These are phyloP conservation scores for Rhexocercosporidium sp. DNA, from an alignment of 2,329 filamentous ascomycete genomes.

Conservation along the genomic window DNA sequence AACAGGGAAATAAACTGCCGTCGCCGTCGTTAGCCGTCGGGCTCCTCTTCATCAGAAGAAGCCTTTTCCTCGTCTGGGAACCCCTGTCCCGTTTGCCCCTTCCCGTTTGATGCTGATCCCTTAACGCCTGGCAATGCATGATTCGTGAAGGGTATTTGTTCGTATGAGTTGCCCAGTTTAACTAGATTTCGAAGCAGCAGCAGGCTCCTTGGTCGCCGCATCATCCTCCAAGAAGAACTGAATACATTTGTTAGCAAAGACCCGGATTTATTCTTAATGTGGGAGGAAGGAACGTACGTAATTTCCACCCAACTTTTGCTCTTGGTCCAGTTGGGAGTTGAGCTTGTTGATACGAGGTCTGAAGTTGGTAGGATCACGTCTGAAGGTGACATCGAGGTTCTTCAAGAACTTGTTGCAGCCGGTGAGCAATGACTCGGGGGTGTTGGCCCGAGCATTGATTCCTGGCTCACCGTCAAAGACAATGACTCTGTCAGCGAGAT, in stretches of 20 bases:
- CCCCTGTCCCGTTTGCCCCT: constrained; percentile 38
- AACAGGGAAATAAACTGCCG: constrained; percentile 68
- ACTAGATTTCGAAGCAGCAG: constrained; percentile 41
- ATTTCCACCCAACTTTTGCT: constrained; percentile 93
- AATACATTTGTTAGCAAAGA: constrained; percentile 25
- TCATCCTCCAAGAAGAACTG: constrained; percentile 95
- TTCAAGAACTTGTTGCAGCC: constrained; percentile 95
- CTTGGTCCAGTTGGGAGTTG: constrained; percentile 94
- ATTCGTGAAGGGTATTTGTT: constrained; percentile 41
- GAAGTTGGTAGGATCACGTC: constrained; percentile 94
- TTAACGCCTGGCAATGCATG: constrained; percentile 43
- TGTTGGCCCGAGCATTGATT: constrained; percentile 84
- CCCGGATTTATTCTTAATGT: neutral
- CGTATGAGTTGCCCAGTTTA: constrained; percentile 65
- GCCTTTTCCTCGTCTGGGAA: constrained; percentile 57
- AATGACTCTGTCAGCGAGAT: constrained; percentile 89
- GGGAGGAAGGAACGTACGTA: constrained; percentile 65
- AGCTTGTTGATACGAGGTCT: constrained; percentile 98
- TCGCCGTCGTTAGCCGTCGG: constrained; percentile 64
- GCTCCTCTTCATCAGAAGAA: constrained; percentile 68
- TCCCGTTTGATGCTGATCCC: constrained; percentile 37
- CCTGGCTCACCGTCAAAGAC: constrained; percentile 97
- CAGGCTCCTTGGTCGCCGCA: constrained; percentile 45
- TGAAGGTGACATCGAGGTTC: constrained; percentile 97
- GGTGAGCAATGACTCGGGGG: constrained; percentile 88